Evolutionary conservation across 2,329 filamentous ascomycete species (phyloP), one percentile per base, ranked within the genome.

Genomic region (Tolypocladium pustulatum): DNA sequence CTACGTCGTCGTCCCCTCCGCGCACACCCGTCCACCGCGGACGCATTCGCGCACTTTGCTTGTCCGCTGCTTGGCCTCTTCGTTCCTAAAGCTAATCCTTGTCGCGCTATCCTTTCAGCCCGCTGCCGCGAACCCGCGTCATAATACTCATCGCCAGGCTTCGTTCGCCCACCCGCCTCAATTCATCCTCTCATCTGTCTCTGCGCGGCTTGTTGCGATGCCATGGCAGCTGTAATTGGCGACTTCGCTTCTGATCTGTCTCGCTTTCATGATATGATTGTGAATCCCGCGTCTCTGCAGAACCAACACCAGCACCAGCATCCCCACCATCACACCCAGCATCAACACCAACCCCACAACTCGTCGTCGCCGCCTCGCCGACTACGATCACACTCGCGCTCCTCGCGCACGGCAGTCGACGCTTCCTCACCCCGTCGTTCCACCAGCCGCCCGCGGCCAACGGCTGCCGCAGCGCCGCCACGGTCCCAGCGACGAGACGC

Each of bases 181-280:
- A 46, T 38, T 30, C 46, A 32, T 25, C 27, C n/a, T n/a, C n/a
- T n/a, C n/a, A n/a, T n/a, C n/a, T 13, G 30, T 30, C 38, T 57
- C 25, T 55, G 5, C 56, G 51, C 41, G 57, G 58, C 59, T 37
- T 53, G 57, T 30, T 60, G 62, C 70, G 67, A 76, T 77, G 79
- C 73, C 75, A 86, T 87, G 84, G 84, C 83, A 69, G 78, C 83
- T 74, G 72, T 86, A 73, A 81, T 86, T 66, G 81, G 82, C 72
- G 90, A 93, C 78, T 86, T 86, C 77, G 84, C 86, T 75, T 82
- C 89, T 73, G 86, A 90, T 75, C 80, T 86, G 66, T 80, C 83
- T 67, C 82, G 85, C 75, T 87, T 88, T 75, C 83, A 85, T 78
- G 84, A 80, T 76, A 88, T 86, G 80, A 88, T 90, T 77, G 74